Conservation (phyloP, 2,329 filamentous ascomycete genomes). For the Colletotrichum phormii region DNA sequence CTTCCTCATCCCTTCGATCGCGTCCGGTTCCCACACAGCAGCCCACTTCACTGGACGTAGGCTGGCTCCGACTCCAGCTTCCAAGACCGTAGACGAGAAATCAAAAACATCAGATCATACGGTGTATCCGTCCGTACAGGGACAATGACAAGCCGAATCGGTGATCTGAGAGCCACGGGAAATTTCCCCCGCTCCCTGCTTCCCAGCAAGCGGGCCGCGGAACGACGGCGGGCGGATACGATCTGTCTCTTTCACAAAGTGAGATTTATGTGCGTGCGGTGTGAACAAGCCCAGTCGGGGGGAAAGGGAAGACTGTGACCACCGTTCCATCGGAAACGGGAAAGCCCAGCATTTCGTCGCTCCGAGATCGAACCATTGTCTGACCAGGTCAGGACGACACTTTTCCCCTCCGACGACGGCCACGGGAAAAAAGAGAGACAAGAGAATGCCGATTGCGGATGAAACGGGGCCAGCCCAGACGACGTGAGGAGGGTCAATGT, state of each 20-base stretch:
- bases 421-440: background rate
- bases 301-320: background rate
- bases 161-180: background rate
- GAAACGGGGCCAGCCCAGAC: background rate
- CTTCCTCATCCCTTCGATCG: background rate
- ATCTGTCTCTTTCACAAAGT: constrained; percentile 11
- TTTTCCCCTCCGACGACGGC: background rate
- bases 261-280: background rate
- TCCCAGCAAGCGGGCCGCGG: constrained; percentile 17
- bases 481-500: constrained; percentile 10
- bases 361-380: constrained; percentile 24
- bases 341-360: background rate
- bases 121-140: background rate
- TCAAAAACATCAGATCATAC: constrained; percentile 16
- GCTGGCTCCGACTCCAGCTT: background rate
- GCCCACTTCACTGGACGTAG: background rate
- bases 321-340: constrained; percentile 14
- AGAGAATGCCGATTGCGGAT: constrained; percentile 5
- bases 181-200: background rate
- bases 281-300: background rate
- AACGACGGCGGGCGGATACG: constrained; percentile 27
- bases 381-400: constrained; percentile 5
- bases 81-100: background rate
- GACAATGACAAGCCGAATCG: background rate
- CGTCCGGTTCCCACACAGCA: background rate